Evolutionary conservation across 352 stramenopile species (phyloP).

Genomic region (Phytophthora aleatoria): DNA sequence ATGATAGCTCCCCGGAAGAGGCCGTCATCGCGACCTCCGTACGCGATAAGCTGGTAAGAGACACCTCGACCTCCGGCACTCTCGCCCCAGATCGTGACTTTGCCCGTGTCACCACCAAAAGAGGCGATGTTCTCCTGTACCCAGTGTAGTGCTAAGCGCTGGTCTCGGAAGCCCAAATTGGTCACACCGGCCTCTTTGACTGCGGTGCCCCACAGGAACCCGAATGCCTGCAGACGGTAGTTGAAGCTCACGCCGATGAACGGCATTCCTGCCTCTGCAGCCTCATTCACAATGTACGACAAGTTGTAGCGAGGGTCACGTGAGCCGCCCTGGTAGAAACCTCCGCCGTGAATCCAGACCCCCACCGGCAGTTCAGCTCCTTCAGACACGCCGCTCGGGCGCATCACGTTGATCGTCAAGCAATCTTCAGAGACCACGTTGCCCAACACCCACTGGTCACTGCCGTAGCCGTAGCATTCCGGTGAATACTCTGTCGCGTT

Average conservation of each 20-base stretch:
- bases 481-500: slow-evolving; percentile 47
- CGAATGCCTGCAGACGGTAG: slow-evolving; percentile 42
- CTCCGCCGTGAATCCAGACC: slow-evolving; percentile 33
- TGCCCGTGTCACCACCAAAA: slow-evolving; percentile 21
- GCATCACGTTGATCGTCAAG: slow-evolving; percentile 78
- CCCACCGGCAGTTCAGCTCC: slow-evolving; percentile 19
- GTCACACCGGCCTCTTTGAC: slow-evolving; percentile 50
- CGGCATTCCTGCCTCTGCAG: slow-evolving; percentile 14
- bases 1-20: slow-evolving; percentile 31
- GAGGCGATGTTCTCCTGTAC: slow-evolving; percentile 27
- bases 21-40: slow-evolving; percentile 28
- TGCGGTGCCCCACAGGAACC: slow-evolving; percentile 31
- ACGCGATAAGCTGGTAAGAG: slow-evolving; percentile 29
- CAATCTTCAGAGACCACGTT: slow-evolving; percentile 31
- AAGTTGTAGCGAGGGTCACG: slow-evolving; percentile 38
- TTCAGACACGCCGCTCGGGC: slow-evolving; percentile 31
- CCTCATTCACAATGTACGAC: slow-evolving; percentile 36
- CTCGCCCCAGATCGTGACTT: slow-evolving; percentile 30
- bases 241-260: slow-evolving; percentile 49
- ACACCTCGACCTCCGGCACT: slow-evolving; percentile 50
- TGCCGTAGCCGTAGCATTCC: slow-evolving; percentile 35
- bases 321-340: slow-evolving; percentile 26
- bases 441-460: slow-evolving; percentile 31
- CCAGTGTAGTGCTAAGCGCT: slow-evolving; percentile 79
- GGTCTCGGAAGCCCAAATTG: slow-evolving; percentile 88